Base-by-base conservation (phyloP, 768 basidiomycete genomes). In the Psilocybe azurescens region DNA sequence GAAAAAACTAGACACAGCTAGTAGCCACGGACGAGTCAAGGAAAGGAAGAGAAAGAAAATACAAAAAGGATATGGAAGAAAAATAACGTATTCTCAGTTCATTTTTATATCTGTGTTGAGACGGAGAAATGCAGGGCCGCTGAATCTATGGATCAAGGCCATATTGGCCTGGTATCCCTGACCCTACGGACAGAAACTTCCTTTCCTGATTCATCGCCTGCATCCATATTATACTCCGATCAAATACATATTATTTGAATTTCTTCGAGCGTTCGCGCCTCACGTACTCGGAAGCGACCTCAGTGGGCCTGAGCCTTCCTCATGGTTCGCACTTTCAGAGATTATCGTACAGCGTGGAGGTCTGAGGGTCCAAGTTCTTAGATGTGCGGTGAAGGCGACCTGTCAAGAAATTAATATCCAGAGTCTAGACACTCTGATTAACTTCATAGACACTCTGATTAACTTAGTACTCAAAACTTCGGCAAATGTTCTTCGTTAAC, bases 41-140 rank as follows among this genome's bases (percentile, higher is more conserved):
- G 51, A 58, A 63, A 33, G 44, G 44, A 63, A 53, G 36, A 56
- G 46, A 10, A 38, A 41, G 48, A 33, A 20, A 58, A 58, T 29
- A 24, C 46, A 39, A 53, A 32, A 18, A 20, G 8, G 30, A 33
- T 46, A 47, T 53, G 24, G 41, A 49, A 44, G 28, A 36, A 11
- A 36, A 3, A 1, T 36, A 47, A 50, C 9, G 14, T n/a, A 38
- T 44, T 14, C 41, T 5, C n/a, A 5, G 7, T n/a, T 44, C 41
- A 10, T n/a, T 9, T n/a, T 44, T 44, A 44, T 44, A 44, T n/a
- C n/a, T 11, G 11, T 44, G 14, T 44, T 39, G 38, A 39, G 3
- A 39, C 38, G 14, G 1, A 14, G n/a, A 44, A 16, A 44, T 44
- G 5, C 11, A 44, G 41, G 41, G 41, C 14, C 41, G 41, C 10